These are phyloP conservation scores for Pontederia paniculata DNA, from an alignment of 176 grass and related monocot species.

Conservation along the genomic window DNA sequence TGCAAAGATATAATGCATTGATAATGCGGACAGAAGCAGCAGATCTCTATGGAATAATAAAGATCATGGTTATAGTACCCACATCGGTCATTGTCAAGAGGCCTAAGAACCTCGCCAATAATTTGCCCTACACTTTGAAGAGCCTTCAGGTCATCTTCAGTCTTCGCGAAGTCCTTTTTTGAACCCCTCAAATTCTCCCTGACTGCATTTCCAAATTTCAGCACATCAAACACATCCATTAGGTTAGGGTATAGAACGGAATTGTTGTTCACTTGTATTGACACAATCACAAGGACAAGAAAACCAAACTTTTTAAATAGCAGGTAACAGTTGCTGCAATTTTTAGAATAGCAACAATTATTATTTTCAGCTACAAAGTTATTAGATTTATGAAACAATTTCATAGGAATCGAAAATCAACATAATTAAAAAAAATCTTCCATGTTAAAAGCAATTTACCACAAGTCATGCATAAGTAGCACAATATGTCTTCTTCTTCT, in stretches of 20 bases:
- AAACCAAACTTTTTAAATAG: no score
- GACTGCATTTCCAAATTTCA: conserved; percentile 27
- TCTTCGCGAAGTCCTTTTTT: conserved; percentile 73
- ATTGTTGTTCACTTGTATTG: background rate
- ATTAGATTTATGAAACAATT: no score
- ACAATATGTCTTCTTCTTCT: no score
- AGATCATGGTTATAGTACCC: conserved; percentile 21
- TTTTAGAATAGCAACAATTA: no score
- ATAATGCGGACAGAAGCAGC: background rate
- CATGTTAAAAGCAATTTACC: no score
- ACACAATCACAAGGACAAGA: background rate
- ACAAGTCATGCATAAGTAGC: no score
- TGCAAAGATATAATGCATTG: background rate
- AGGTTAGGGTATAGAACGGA: conserved; percentile 8
- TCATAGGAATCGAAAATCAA: no score
- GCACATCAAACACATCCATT: conserved; percentile 10
- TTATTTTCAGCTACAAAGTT: no score
- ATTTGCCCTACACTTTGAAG: conserved; percentile 94
- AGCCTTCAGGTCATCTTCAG: conserved; percentile 92
- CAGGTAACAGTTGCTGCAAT: no score
- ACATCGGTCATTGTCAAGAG: conserved; percentile 83
- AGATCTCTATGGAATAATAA: background rate
- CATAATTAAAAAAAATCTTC: no score
- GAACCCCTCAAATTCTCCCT: conserved; percentile 51
- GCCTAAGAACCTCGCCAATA: conserved; percentile 81